Evolutionary conservation across 2,329 filamentous ascomycete genomes (phyloP), one percentile per base, ranked within the genome.

Genomic region (Aspergillus sojae): DNA sequence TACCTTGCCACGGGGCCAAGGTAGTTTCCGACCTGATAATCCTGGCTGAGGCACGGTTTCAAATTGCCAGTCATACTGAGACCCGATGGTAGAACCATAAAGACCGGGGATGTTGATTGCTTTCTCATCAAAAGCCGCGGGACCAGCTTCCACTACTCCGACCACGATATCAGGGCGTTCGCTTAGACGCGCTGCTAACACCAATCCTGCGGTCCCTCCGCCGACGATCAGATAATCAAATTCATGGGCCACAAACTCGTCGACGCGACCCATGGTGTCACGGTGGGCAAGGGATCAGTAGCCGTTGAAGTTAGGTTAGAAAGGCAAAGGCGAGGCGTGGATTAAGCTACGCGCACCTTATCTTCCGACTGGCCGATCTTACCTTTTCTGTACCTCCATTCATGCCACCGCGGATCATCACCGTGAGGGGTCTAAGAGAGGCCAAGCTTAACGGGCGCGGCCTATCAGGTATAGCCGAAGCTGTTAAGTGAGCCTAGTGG

Each of bases 191-290:
- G 56, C 57, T 10, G 63, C 5, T 85, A 86, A 74, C 2, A 76
- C 78, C 11, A 86, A 73, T 1, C 84, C 84, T 2, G 82, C 82
- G 1, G 82, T 85, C 10, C 84, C 84, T 39, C 84, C 84, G 34
- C 84, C 84, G 43, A 85, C 71, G 62, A 86, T 70, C 41, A 85
- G 60, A 60, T 68, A 62, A 36, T 66, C 54, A 58, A 69, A 58
- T 2, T 2, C 26, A 16, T 46, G 46, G 1, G 3, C n/a, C 0
- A 21, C 21, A 32, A 50, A 48, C n/a, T 53, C 57, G 23, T 53
- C 21, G 21, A 43, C 5, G 11, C 41, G 59, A 34, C 30, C 21
- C 52, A 55, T 56, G 14, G 21, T 54, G 30, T 11, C 1, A 14
- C 10, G 4, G 11, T 46, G 14, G 1, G 10, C 19, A 41, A 6